A percentile compares a stretch with the other conserved stretches of the same genome.
phyloP scores from a whole-genome alignment of 1,139 yeast genomes.

The Kazachstania sp. region DNA sequence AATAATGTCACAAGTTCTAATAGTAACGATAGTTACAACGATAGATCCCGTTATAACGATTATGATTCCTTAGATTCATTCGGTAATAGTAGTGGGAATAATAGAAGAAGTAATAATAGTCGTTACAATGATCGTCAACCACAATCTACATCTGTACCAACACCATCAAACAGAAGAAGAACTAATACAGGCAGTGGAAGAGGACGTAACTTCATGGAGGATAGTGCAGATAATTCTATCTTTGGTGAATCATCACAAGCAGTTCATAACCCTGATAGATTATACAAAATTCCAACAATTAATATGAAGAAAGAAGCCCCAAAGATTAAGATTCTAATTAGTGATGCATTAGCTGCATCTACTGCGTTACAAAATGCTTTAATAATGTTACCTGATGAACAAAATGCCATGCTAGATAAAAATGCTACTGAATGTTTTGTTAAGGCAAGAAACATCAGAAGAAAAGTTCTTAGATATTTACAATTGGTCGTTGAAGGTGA shows the following conservation, averaged over 20 bases:
- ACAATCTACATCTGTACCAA: neutral
- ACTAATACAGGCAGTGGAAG: neutral
- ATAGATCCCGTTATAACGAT: neutral
- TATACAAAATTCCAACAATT: slow-evolving; percentile 57
- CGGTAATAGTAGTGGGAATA: slow-evolving; percentile 1
- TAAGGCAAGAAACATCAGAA: slow-evolving; percentile 65
- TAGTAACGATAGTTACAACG: neutral
- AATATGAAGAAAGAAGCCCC: slow-evolving; percentile 68
- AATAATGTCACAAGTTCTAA: neutral
- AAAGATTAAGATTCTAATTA: slow-evolving; percentile 56
- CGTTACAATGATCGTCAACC: neutral
- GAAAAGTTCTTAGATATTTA: slow-evolving; percentile 68
- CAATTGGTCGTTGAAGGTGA: slow-evolving; percentile 77
- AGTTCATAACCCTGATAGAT: slow-evolving; percentile 30
- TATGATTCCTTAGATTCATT: neutral
- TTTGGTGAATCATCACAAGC: slow-evolving; percentile 8
- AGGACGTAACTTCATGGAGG: slow-evolving; percentile 36
- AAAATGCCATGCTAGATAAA: slow-evolving; percentile 53
- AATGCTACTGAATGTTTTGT: slow-evolving; percentile 56
- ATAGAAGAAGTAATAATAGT: neutral
- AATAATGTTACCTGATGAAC: slow-evolving; percentile 44
- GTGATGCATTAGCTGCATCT: slow-evolving; percentile 69
- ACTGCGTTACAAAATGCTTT: slow-evolving; percentile 64
- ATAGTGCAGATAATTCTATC: slow-evolving; percentile 37
- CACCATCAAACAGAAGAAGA: neutral